Percentiles rank a stretch among this genome's conserved stretches.
Evolutionary conservation across 2,329 filamentous ascomycete genomes (phyloP).

Genomic region (Neofusicoccum cordaticola): DNA sequence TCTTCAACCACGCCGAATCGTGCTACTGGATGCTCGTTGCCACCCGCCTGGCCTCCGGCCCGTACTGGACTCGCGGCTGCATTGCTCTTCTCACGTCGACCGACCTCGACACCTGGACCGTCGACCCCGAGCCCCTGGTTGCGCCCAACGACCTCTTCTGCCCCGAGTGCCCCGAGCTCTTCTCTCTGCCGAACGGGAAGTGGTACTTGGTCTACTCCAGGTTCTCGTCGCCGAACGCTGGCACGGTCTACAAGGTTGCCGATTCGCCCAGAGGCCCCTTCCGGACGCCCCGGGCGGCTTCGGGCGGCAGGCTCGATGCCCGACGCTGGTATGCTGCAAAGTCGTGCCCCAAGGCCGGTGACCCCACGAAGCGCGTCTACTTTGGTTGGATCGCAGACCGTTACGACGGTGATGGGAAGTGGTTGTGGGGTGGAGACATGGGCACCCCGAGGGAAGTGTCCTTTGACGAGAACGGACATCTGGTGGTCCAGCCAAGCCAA

Average conservation of each 20-base stretch:
- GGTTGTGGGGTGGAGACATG: conserved; percentile 40
- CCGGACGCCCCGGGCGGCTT: conserved; percentile 28
- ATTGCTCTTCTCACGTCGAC: conserved; percentile 37
- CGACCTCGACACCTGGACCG: conserved; percentile 32
- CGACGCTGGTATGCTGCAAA: conserved; percentile 40
- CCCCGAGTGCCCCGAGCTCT: conserved; percentile 40
- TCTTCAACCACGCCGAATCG: conserved; percentile 29
- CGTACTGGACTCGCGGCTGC: conserved; percentile 37
- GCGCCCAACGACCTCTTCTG: conserved; percentile 37
- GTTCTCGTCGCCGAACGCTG: conserved; percentile 34
- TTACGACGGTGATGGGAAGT: conserved; percentile 34
- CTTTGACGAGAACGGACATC: conserved; percentile 26
- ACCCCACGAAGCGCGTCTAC: conserved; percentile 29
- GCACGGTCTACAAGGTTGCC: conserved; percentile 38
- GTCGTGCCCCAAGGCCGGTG: conserved; percentile 26
- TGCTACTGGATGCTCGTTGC: conserved; percentile 41
- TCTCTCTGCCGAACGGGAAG: conserved; percentile 33
- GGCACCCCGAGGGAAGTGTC: conserved; percentile 32
- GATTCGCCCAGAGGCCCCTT: conserved; percentile 37
- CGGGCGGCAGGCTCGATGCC: conserved; percentile 35
- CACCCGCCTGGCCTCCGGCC: conserved; percentile 31
- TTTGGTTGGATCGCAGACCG: conserved; percentile 39
- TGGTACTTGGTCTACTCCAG: conserved; percentile 31
- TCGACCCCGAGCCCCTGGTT: conserved; percentile 32
- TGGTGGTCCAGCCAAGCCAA: conserved; percentile 24